Evolutionary conservation across 2,329 filamentous ascomycete species (phyloP).

Genomic region (Fusarium sp.): DNA sequence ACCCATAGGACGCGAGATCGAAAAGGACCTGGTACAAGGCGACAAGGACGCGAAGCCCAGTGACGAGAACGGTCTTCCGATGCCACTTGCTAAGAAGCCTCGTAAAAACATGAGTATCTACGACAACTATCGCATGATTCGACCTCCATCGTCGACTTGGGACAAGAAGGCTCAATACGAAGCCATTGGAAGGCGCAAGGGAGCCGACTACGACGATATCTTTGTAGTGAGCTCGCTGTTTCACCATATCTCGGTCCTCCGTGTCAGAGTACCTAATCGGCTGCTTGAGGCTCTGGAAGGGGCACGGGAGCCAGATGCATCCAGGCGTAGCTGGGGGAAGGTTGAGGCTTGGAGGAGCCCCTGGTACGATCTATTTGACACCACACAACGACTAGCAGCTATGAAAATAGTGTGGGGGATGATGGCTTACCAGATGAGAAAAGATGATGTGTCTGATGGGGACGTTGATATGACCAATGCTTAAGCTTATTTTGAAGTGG

Average conservation of each 20-base stretch:
- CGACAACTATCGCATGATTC: conserved; percentile 72
- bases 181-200: conserved; percentile 64
- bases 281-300: conserved; percentile 67
- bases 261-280: conserved; percentile 67
- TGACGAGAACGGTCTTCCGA: conserved; percentile 43
- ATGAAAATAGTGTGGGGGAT: conserved; percentile 69
- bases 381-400: conserved; percentile 65
- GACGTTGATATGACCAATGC: conserved; percentile 48
- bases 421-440: conserved; percentile 71
- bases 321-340: conserved; percentile 60
- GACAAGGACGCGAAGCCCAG: conserved; percentile 58
- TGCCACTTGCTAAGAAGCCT: conserved; percentile 58
- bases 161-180: conserved; percentile 69
- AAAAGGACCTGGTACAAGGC: conserved; percentile 59
- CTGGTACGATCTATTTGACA: conserved; percentile 71
- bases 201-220: conserved; percentile 67
- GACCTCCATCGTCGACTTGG: conserved; percentile 68
- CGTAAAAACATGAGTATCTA: conserved; percentile 69
- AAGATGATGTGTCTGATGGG: conserved; percentile 40
- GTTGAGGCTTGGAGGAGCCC: conserved; percentile 67
- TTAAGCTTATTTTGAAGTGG: conserved; percentile 10
- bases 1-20: conserved; percentile 71
- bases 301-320: conserved; percentile 49
- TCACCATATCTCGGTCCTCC: conserved; percentile 69
- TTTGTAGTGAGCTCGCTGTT: conserved; percentile 71